Base-by-base conservation (phyloP, 2,329 filamentous ascomycete genomes). In the Ophiostoma montium region DNA sequence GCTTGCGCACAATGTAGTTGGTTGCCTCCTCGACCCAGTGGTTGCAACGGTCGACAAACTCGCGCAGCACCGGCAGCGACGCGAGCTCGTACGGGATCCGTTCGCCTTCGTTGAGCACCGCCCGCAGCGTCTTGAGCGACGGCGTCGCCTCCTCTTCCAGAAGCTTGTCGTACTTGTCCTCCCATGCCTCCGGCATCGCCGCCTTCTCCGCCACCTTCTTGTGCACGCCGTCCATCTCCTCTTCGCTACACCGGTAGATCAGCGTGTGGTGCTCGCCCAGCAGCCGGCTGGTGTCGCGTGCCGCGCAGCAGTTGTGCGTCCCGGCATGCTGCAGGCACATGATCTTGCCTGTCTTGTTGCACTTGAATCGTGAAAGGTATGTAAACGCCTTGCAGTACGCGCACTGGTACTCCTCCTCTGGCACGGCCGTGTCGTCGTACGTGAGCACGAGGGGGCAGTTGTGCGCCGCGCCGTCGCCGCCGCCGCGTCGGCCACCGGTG, bases 21-120 rank as follows among this genome's bases (percentile, higher is more conserved):
- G 86, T 92, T 56, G 92, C 92, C 67, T 96, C 90, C 60, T 96
- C 92, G 54, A 95, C 87, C 85, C 94, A 95, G 62, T 94, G 88
- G 65, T 95, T 94, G 70, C 92, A 96, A 60, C 86, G 83, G 58
- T 95, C 88, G 63, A 98, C 92, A 68, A 94, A 98, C 56, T 82
- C 78, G 66, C 81, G 84, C 57, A 98, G 74, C 58, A 86, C 78
- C 58, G 84, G 76, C 54, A 98, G 75, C 54, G 87, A 89, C 56
- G 82, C 80, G 54, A 98, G 75, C 51, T 87, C 83, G 71, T 86
- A 94, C 51, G 90, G 88, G 60, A 98, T 95, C 65, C 87, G 89
- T 68, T 98, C 92, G 64, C 92, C 92, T 71, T 98, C 92, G 61
- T 83, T 82, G 52, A 96, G 73, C 49, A 98, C 73, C 45, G 80